phyloP scores from a whole-genome alignment of 2,329 filamentous ascomycete species.

The Fusarium temperatum region DNA sequence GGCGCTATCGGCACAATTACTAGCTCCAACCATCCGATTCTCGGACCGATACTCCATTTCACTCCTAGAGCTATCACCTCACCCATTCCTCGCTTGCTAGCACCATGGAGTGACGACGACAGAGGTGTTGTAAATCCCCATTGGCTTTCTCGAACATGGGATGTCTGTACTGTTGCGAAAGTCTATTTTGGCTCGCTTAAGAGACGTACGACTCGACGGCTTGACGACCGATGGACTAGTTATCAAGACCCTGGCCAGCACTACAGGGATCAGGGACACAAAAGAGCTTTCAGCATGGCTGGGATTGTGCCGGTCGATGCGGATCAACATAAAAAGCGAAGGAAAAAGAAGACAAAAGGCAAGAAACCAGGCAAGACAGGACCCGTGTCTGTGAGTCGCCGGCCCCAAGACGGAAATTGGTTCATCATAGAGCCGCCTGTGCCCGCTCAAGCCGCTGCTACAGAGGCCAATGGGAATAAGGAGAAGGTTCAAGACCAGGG shows the following conservation, averaged over 20 bases:
- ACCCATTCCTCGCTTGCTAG: not conserved
- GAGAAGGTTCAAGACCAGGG: not conserved
- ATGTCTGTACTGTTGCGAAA: not conserved
- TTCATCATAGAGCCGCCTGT: not conserved
- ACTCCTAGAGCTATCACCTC: not conserved
- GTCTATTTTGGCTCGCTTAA: not conserved
- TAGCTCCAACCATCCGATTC: not conserved
- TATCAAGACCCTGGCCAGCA: not conserved
- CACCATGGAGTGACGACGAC: not conserved
- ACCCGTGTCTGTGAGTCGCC: not conserved
- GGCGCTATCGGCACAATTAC: not conserved
- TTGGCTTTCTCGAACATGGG: not conserved
- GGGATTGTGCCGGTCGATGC: not conserved
- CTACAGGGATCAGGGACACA: not conserved
- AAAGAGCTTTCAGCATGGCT: not conserved
- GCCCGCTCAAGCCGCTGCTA: fast-evolving
- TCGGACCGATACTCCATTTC: not conserved
- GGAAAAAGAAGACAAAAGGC: not conserved
- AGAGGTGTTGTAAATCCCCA: not conserved
- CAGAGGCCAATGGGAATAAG: not conserved
- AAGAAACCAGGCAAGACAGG: not conserved
- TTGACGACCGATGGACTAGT: not conserved
- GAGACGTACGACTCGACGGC: not conserved
- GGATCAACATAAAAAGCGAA: not conserved
- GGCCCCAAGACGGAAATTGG: not conserved